Percentiles rank a stretch among this genome's conserved stretches.
Conservation (phyloP, 768 basidiomycete species). For the Mycena galopus region DNA sequence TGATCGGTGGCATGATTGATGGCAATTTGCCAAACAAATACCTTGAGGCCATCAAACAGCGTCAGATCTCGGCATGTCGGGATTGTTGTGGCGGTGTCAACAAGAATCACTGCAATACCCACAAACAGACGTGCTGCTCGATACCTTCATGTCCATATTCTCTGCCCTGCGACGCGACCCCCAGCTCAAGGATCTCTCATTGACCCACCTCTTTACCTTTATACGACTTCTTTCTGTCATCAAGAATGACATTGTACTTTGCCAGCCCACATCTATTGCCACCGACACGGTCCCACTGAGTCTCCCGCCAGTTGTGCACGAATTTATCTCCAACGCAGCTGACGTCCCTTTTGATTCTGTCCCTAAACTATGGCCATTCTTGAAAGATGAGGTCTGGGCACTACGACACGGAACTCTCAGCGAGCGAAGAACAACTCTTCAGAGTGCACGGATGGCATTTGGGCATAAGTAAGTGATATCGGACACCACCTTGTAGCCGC, state of each 20-base stretch:
- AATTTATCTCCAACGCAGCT: background rate
- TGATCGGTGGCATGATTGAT: no score
- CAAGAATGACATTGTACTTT: slow-evolving; percentile 6
- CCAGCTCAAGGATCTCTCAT: background rate
- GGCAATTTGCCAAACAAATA: no score
- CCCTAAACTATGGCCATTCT: background rate
- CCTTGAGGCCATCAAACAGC: no score
- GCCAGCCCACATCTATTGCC: background rate
- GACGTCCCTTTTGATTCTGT: background rate
- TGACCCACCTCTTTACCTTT: background rate
- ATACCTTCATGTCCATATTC: background rate
- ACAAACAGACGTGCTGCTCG: background rate
- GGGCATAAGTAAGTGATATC: no score
- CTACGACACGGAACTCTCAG: background rate
- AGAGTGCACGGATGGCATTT: no score
- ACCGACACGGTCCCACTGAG: background rate
- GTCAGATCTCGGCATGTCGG: no score
- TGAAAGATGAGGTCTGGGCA: slow-evolving; percentile 3
- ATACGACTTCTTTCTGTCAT: background rate
- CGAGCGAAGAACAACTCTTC: background rate
- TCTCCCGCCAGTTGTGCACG: background rate
- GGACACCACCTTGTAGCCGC: no score
- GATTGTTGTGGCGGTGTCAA: no score
- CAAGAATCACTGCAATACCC: no score
- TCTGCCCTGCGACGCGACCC: background rate